Percentiles rank a stretch among this genome's conserved stretches.
phyloP scores from a whole-genome alignment of 2,329 filamentous ascomycete species.

The Dothiorella sarmentorum region DNA sequence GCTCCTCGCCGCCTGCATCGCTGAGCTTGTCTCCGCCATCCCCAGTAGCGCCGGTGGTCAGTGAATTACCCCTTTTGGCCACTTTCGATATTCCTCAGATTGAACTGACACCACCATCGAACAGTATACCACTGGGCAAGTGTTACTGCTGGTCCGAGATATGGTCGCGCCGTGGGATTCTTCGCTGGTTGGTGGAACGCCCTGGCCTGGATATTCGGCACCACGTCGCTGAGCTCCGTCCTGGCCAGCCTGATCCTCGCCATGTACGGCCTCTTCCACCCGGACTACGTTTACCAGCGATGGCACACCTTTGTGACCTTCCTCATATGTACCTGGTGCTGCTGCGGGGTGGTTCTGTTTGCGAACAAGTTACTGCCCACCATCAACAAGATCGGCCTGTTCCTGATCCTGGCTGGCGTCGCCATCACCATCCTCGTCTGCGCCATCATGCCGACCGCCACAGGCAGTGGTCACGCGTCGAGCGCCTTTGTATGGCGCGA shows the following conservation, averaged over 20 bases:
- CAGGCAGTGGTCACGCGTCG: slow-evolving; percentile 41
- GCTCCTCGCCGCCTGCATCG: slow-evolving; percentile 50
- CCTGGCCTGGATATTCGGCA: slow-evolving; percentile 50
- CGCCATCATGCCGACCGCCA: slow-evolving; percentile 51
- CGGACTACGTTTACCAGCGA: slow-evolving; percentile 42
- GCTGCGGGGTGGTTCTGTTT: slow-evolving; percentile 49
- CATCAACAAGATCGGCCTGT: slow-evolving; percentile 54
- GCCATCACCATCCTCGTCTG: slow-evolving; percentile 56
- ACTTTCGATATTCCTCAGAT: neutral
- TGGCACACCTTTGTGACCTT: slow-evolving; percentile 54
- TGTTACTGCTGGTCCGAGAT: slow-evolving; percentile 46
- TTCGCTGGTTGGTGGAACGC: slow-evolving; percentile 54
- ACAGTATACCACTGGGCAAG: slow-evolving; percentile 53
- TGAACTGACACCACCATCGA: neutral
- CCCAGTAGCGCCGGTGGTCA: slow-evolving; percentile 38
- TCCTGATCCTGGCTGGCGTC: slow-evolving; percentile 52
- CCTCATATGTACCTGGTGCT: slow-evolving; percentile 47
- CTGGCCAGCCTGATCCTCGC: slow-evolving; percentile 45
- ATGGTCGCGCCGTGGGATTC: slow-evolving; percentile 47
- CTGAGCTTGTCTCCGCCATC: slow-evolving; percentile 48
- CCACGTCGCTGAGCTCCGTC: slow-evolving; percentile 42
- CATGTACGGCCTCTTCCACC: slow-evolving; percentile 50
- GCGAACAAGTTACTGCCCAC: slow-evolving; percentile 52
- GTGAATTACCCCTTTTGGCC: neutral
- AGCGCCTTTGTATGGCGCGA: slow-evolving; percentile 45